phyloP scores from a whole-genome alignment of 768 basidiomycete genomes.

The Suillus luteus region DNA sequence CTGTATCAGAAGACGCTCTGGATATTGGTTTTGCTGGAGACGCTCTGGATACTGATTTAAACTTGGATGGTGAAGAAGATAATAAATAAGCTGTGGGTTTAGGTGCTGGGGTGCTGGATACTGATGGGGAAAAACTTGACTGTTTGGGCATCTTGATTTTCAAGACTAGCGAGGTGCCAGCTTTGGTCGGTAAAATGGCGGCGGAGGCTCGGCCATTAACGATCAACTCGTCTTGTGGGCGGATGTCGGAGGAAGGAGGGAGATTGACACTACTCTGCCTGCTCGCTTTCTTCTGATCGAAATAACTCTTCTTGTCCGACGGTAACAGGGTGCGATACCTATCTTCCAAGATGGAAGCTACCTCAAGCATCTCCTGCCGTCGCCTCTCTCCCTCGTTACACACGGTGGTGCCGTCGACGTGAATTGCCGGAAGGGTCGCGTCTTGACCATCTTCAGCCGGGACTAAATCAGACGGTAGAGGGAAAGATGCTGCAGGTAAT shows the following conservation, averaged over 20 bases:
- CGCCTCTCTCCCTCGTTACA: constrained; percentile 73
- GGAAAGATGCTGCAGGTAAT: constrained; percentile 60
- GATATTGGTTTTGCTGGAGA: constrained; percentile 31
- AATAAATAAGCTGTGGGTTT: constrained; percentile 15
- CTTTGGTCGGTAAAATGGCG: constrained; percentile 20
- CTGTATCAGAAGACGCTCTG: constrained; percentile 32
- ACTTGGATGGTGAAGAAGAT: constrained; percentile 9
- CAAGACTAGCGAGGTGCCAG: constrained; percentile 31
- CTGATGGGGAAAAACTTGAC: constrained; percentile 12
- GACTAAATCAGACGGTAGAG: constrained; percentile 31
- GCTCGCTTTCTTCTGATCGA: constrained; percentile 32
- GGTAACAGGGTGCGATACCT: constrained; percentile 78
- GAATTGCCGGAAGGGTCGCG: constrained; percentile 33
- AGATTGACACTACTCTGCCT: constrained; percentile 19
- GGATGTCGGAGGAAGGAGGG: constrained; percentile 20
- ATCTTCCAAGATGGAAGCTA: constrained; percentile 64
- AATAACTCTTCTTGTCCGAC: constrained; percentile 50
- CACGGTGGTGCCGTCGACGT: constrained; percentile 40
- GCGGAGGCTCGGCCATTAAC: constrained; percentile 14
- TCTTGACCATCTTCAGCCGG: constrained; percentile 31
- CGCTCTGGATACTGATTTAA: constrained; percentile 3
- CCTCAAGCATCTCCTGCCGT: constrained; percentile 70
- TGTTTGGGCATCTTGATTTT: constrained; percentile 38
- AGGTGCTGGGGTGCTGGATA: constrained; percentile 21
- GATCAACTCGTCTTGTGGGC: constrained; percentile 19